Base-by-base conservation (phyloP, 1,284 basidiomycete genomes). In the Vanrija pseudolonga region DNA sequence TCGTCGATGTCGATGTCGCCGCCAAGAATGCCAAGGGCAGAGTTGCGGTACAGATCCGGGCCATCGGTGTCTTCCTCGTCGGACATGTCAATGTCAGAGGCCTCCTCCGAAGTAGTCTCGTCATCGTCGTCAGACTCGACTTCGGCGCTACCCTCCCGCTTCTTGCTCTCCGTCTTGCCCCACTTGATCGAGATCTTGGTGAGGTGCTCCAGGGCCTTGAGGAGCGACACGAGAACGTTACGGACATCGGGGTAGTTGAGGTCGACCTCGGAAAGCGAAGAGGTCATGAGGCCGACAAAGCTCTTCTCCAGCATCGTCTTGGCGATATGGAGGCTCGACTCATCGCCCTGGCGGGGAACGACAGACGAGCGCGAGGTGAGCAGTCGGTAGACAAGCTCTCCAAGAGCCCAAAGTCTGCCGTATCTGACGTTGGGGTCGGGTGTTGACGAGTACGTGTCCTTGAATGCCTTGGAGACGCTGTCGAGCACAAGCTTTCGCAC, bases 291-390 rank as follows among this genome's bases (percentile, higher is more conserved):
- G 6, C 88, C 83, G 19, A 98, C 96, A 66, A 90, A 96, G 71
- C 91, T 92, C 80, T 98, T 97, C 80, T 99, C 96, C 44, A 99
- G 78, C 96, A 99, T 98, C 60, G 94, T 83, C 79, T 98, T 98
- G 41, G 96, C 92, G 42, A 94, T 89, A 55, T 83, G 81, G 28
- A 82, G 62, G 42, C 69, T 66, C 7, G 65, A 58, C 22, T 66
- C 57, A 47, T 63, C 60, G 32, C 11, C 18, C 0, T 50, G 49
- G n/a, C 50, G 50, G 17, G 68, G 78, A 68, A 88, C 87, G 47
- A 70, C 65, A 39, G 86, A 84, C 4, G 78, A 73, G 18, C 85
- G 85, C 14, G 90, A 86, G 2, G 87, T 89, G 52, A 99, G 80
- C 20, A 99, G 79, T 9, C 93, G 88, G 74, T 90, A 84, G 66